These are phyloP conservation scores for Kodamaea anthophila DNA, from an alignment of 1,139 yeast species.

Conservation along the genomic window DNA sequence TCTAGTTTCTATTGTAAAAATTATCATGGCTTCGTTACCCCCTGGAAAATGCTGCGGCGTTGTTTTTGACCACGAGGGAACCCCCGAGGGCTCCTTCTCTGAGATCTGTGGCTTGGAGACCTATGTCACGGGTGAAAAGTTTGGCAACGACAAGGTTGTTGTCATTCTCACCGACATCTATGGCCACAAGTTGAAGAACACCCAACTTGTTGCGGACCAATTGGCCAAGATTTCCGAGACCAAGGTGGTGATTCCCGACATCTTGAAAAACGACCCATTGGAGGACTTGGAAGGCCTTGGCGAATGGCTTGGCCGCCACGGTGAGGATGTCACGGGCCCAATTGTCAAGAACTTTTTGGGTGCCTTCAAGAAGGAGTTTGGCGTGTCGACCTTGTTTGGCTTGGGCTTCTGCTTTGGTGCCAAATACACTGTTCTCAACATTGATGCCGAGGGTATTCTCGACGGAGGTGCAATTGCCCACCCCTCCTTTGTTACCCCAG, in stretches of 20 bases:
- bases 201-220: conserved; percentile 19
- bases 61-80: conserved; percentile 15
- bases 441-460: conserved; percentile 11
- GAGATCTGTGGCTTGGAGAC: conserved; percentile 15
- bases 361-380: conserved; percentile 4
- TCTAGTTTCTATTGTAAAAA: too few species aligned
- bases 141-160: conserved; percentile 10
- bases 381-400: conserved; percentile 11
- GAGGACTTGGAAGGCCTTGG: conserved; percentile 17
- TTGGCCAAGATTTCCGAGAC: conserved; percentile 21
- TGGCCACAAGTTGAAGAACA: conserved; percentile 16
- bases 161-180: conserved; percentile 17
- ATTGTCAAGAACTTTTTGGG: conserved; percentile 9
- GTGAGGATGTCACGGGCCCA: conserved; percentile 36
- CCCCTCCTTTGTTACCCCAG: conserved; percentile 16
- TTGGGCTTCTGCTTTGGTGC: conserved; percentile 20
- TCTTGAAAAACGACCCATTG: conserved; percentile 16
- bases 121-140: conserved; percentile 14
- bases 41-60: conserved; percentile 29
- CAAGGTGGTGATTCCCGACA: conserved; percentile 17
- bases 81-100: conserved; percentile 12
- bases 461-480: conserved; percentile 17
- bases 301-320: conserved; percentile 53
- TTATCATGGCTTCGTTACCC: conserved; percentile 47
- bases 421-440: conserved; percentile 12